Evolutionary conservation across 495 filamentous ascomycete species (phyloP), one percentile per base, ranked within the genome.

Genomic region (Hypoxylon cercidicola): DNA sequence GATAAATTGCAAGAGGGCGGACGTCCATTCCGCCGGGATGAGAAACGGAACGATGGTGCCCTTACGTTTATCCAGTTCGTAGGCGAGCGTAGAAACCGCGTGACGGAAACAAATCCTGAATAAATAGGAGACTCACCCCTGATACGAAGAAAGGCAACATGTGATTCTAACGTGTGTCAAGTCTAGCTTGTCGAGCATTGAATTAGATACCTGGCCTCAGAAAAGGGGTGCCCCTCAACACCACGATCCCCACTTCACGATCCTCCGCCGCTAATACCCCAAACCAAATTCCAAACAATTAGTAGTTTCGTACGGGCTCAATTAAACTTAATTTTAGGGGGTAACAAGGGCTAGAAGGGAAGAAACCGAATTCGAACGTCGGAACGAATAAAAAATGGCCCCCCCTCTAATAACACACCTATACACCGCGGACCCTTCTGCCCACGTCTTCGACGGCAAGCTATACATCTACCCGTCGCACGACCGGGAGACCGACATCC

Each of bases 351-450:
- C 2, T 12, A 59, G 21, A 6, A 46, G 10, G 19, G 25, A 28
- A 6, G 25, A n/a, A 41, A 35, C 16, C 18, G 43, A 50, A 58
- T 30, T 37, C 2, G 34, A n/a, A 37, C 13, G 9, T 37, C 34
- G 12, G 18, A 23, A 35, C 19, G 46, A 4, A 18, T n/a, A 23
- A 63, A 62, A 55, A 16, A 72, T 81, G 78, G 71, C 79, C 20
- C 79, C 81, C 58, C 82, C 83, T 34, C 78, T 90, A 55, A 82
- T 90, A 69, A 88, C 81, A 1, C 81, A 88, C 77, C 77, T 90
- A 72, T 90, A 87, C 80, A 90, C 88, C 9, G 89, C 88, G 67
- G 86, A 88, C 69, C 86, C 86, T n/a, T 87, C 85, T 12, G 86
- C 85, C 16, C 85, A 87, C 75, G 84, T 85, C 75, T 89, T 89